Base-by-base conservation (phyloP, 1,139 yeast genomes). In the Torulaspora globosa region DNA sequence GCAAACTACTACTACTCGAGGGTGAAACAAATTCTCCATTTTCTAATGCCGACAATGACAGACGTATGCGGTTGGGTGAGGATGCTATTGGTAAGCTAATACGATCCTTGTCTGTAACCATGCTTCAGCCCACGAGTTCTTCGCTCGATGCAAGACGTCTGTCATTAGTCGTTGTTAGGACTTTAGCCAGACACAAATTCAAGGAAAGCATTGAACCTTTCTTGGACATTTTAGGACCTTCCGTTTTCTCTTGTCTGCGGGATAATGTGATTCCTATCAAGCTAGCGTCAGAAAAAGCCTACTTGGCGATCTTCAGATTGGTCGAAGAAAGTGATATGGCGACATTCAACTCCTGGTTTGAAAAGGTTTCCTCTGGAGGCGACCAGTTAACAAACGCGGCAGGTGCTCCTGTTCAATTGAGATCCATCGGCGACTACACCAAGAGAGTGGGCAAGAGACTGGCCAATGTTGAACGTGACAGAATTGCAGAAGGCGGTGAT, bases 211-310 rank as follows among this genome's bases (percentile, higher is more conserved):
- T 84, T 38, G 67, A 69, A 45, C 79, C 82, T 9, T 71, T 75
- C 57, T 70, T 80, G 53, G 80, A 82, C 55, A 49, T 70, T 1
- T 57, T 92, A 45, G 88, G 78, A 7, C 87, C 95, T 12, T 74
- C 87, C 18, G 80, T 89, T 2, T 92, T 92, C 63, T 72, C 82
- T 0, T 83, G 95, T 63, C 84, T 92, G 36, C 77, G 98, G 55
- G 96, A 90, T 58, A 75, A 82, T 12, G 72, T 86, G 39, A 87
- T 92, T 58, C 97, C 98, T 3, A 84, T 92, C 56, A 89, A 89
- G 61, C 74, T 92, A 52, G 97, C 97, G 0, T 96, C 96, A 3
- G 98, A 92, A 66, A 88, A 88, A 71, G 90, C 96, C 1, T 90
- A 77, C 65, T 67, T 90, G 58, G 79, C 89, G 1, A 67, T 88